Base-by-base conservation (phyloP, 164 flowering plant genomes). In the Cinnamomum micranthum region DNA sequence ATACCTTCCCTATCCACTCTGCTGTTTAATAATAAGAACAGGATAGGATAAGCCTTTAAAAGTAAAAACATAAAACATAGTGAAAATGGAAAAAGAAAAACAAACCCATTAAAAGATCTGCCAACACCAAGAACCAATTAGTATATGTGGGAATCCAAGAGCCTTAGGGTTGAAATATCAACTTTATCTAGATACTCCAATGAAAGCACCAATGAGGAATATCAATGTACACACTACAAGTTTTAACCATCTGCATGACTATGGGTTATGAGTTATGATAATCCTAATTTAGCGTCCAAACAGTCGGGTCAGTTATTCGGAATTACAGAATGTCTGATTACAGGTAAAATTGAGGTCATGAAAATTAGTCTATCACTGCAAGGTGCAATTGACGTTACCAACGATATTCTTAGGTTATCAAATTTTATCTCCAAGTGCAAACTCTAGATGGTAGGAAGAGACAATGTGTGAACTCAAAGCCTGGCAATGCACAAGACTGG, bases 391-490 rank as follows among this genome's bases (percentile, higher is more conserved):
- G 11, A 60, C 22, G 12, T 60, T 60, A 60, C 24, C 24, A 7
- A 60, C 4, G n/a, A n/a, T 60, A 19, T 60, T 23, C 64, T 60
- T 7, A 23, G 9, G 9, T 23, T n/a, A 60, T 19, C 10, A 60
- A 23, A 60, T 19, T 60, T 60, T 60, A 60, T n/a, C 11, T 22
- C n/a, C n/a, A 60, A 60, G 23, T 60, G 22, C 10, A 24, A 20
- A 60, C 64, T 19, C 20, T 4, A 60, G 15, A 60, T 35, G 10
- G 22, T 60, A 60, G 64, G 64, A 60, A 22, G 22, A 60, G 10
- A 24, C 64, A 60, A 20, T 60, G n/a, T 60, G 64, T n/a, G 64
- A n/a, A 60, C 64, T 60, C 64, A 19, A 60, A 60, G n/a, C 64
- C 23, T 60, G 47, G 64, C 64, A 20, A 19, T 60, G 64, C 64